phyloP scores from a whole-genome alignment of 2,329 filamentous ascomycete species.

The Sarocladiaceae sp. region DNA sequence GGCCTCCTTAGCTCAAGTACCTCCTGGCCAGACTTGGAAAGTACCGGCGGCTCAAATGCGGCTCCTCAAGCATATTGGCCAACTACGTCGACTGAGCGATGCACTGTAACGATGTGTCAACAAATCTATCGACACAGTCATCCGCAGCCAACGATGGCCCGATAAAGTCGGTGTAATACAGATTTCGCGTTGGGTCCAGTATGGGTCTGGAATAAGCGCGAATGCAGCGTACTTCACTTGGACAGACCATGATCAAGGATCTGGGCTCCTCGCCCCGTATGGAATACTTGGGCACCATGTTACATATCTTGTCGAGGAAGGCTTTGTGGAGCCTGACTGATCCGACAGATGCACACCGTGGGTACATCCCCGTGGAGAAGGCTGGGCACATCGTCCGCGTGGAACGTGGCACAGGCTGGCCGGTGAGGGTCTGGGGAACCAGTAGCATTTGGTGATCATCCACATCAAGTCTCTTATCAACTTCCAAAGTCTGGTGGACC shows the following conservation, averaged over 20 bases:
- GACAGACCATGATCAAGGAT: too few relatives aligned
- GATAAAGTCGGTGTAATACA: conserved; percentile 7
- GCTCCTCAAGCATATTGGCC: too few relatives aligned
- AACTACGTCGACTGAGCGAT: too few relatives aligned
- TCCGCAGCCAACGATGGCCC: not conserved
- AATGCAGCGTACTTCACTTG: too few relatives aligned
- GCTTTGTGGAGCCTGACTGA: conserved; percentile 2
- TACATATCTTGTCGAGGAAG: not conserved
- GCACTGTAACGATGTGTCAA: too few relatives aligned
- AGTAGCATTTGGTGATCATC: conserved; percentile 2
- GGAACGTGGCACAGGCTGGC: conserved; percentile 5
- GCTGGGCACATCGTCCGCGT: conserved; percentile 3
- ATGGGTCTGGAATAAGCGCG: too few relatives aligned
- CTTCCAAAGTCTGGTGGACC: too few relatives aligned
- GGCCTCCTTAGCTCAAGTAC: too few relatives aligned
- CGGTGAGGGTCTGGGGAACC: conserved; percentile 2
- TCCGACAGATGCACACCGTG: conserved; percentile 2
- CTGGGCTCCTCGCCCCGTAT: too few relatives aligned
- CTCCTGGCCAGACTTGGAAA: not conserved
- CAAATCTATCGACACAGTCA: too few relatives aligned
- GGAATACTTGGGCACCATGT: too few relatives aligned
- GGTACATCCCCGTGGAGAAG: conserved; percentile 3
- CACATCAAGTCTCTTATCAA: too few relatives aligned
- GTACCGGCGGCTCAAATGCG: not conserved
- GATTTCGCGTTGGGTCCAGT: not conserved